Evolutionary conservation across 176 grass and related monocot genomes (phyloP).

Genomic region (Avena insularis): DNA sequence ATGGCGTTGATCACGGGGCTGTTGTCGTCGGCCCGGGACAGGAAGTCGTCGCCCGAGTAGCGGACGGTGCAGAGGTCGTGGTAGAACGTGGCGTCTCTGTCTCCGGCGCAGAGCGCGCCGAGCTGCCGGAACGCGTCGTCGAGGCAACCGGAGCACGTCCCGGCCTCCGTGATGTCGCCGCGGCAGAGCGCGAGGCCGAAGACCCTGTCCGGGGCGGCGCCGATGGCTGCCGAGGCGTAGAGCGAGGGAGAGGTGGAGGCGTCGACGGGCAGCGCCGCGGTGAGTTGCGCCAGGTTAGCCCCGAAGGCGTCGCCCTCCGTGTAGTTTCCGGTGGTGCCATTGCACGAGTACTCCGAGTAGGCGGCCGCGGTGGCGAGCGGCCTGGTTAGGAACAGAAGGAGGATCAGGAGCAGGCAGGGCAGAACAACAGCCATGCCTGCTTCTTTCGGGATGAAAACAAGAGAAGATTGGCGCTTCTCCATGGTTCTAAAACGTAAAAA

Average conservation of each 20-base stretch:
- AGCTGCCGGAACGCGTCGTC: constrained; percentile 16
- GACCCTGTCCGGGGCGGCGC: constrained; percentile 38
- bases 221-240: constrained; percentile 34
- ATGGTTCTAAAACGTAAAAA: neutral
- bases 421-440: neutral
- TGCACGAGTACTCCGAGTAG: constrained; percentile 49
- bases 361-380: constrained; percentile 1
- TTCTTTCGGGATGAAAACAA: neutral
- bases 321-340: constrained; percentile 52
- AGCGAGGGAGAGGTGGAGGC: constrained; percentile 15
- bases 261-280: constrained; percentile 16
- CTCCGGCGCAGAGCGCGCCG: neutral
- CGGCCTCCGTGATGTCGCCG: constrained; percentile 46
- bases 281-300: constrained; percentile 42
- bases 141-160: constrained; percentile 48
- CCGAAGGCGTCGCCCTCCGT: constrained; percentile 38
- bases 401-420: neutral
- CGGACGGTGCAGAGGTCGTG: constrained; percentile 55
- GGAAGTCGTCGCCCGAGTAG: constrained; percentile 55
- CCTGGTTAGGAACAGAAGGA: neutral
- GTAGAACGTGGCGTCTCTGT: constrained; percentile 56
- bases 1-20: constrained; percentile 42
- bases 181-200: constrained; percentile 62
- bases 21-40: constrained; percentile 46
- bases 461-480: neutral